phyloP scores from a whole-genome alignment of 208 protist species.

The Balamuthia mandrillaris region DNA sequence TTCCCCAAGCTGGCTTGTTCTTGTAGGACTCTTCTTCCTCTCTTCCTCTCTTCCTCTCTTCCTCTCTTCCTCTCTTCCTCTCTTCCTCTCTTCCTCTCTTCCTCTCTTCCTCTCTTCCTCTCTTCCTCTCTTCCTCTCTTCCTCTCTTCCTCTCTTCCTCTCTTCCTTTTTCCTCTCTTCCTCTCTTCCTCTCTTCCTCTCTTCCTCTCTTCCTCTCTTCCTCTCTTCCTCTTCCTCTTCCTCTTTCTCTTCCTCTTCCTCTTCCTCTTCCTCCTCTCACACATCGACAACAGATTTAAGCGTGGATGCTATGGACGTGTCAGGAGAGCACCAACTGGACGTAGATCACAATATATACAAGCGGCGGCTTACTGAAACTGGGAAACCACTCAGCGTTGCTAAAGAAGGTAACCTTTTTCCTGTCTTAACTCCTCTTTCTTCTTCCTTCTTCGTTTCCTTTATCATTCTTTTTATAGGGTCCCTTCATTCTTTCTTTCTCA shows the following conservation, averaged over 20 bases:
- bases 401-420: slow-evolving; percentile 28
- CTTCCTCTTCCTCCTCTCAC: not conserved
- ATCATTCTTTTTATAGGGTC: not conserved
- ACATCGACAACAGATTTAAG: slow-evolving; percentile 43
- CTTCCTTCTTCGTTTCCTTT: not conserved
- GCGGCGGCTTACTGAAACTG: slow-evolving; percentile 39
- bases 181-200: too few species aligned
- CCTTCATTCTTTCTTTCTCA: not conserved
- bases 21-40: too few species aligned
- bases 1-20: slow-evolving; percentile 65
- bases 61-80: too few species aligned
- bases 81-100: too few species aligned
- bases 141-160: too few species aligned
- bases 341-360: slow-evolving; percentile 68
- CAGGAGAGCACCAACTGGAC: slow-evolving; percentile 69
- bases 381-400: slow-evolving; percentile 29
- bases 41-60: too few species aligned
- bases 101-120: too few species aligned
- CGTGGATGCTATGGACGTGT: slow-evolving; percentile 72
- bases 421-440: not conserved
- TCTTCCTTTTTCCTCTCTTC: too few species aligned
- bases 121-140: too few species aligned
- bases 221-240: not conserved
- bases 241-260: not conserved
- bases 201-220: not conserved